Conservation (phyloP, 805 yeast genomes). For the Starmerella tilneyi region DNA sequence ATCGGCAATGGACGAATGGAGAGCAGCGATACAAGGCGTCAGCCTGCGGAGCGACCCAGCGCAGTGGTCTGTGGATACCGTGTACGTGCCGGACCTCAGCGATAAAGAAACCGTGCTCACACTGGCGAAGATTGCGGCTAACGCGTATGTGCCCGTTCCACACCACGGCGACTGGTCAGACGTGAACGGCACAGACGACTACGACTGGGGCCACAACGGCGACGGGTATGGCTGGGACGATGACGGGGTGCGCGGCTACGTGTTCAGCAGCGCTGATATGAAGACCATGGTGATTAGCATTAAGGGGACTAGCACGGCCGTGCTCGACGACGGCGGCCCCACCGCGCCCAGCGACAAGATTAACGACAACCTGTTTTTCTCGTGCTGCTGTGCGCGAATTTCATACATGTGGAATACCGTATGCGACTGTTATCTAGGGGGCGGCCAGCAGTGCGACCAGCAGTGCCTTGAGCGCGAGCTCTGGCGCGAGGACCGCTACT, state of each 20-base stretch:
- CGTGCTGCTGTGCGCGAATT: conserved; percentile 93
- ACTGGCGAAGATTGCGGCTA: conserved; percentile 75
- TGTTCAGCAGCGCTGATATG: conserved; percentile 54
- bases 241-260: conserved; percentile 81
- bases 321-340: conserved; percentile 44
- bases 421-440: conserved; percentile 76
- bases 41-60: conserved; percentile 4
- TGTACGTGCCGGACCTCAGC: conserved; percentile 55
- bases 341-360: conserved; percentile 71
- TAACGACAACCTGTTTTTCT: conserved; percentile 80
- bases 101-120: conserved; percentile 65
- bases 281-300: conserved; percentile 61
- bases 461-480: conserved; percentile 72
- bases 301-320: conserved; percentile 88
- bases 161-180: conserved; percentile 79
- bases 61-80: conserved; percentile 10
- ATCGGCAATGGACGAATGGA: conserved; percentile 14
- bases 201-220: conserved; percentile 45
- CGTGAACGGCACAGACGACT: conserved; percentile 33
- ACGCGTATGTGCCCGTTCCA: conserved; percentile 80
- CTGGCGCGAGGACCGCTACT: conserved; percentile 66
- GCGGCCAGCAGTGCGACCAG: conserved; percentile 65
- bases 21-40: conserved; percentile 3
- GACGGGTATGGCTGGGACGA: conserved; percentile 75
- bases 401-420: conserved; percentile 89